These are phyloP conservation scores for Linum usitatissimum DNA, from an alignment of 345 rosid genomes.

Conservation along the genomic window DNA sequence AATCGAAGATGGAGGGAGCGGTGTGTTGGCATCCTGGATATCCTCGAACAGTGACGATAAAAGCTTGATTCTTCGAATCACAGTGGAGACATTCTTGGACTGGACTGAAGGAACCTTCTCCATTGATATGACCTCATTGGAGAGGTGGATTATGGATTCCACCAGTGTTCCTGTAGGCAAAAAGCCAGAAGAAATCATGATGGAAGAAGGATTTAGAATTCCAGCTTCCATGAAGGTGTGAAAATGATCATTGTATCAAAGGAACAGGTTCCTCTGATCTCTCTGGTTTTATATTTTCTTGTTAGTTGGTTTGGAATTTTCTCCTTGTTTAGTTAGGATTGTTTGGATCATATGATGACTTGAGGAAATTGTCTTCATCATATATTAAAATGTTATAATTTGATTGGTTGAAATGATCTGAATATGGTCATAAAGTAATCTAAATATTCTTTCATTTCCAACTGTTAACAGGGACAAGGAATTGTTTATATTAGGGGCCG, in stretches of 20 bases:
- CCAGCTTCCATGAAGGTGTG: neutral
- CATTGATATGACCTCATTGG: slow-evolving; percentile 37
- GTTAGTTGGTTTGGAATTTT: slow-evolving; percentile 5
- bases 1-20: slow-evolving; percentile 45
- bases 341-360: slow-evolving; percentile 4
- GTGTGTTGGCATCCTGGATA: slow-evolving; percentile 25
- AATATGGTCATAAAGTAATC: too few species aligned
- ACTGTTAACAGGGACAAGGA: too few species aligned
- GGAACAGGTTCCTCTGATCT: slow-evolving; percentile 7
- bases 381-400: neutral
- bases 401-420: neutral
- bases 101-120: slow-evolving; percentile 42
- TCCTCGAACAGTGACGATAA: slow-evolving; percentile 50
- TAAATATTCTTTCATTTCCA: too few species aligned
- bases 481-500: too few species aligned
- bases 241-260: too few species aligned
- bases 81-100: slow-evolving; percentile 32
- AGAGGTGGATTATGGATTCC: slow-evolving; percentile 36
- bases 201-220: slow-evolving; percentile 9
- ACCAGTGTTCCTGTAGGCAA: slow-evolving; percentile 35
- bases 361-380: slow-evolving; percentile 1
- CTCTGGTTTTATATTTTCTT: slow-evolving; percentile 9
- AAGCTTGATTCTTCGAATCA: slow-evolving; percentile 49
- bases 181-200: slow-evolving; percentile 32
- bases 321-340: slow-evolving; percentile 9